These are phyloP conservation scores for Tylopilus subfusipes DNA, from an alignment of 768 basidiomycete genomes.

Conservation along the genomic window DNA sequence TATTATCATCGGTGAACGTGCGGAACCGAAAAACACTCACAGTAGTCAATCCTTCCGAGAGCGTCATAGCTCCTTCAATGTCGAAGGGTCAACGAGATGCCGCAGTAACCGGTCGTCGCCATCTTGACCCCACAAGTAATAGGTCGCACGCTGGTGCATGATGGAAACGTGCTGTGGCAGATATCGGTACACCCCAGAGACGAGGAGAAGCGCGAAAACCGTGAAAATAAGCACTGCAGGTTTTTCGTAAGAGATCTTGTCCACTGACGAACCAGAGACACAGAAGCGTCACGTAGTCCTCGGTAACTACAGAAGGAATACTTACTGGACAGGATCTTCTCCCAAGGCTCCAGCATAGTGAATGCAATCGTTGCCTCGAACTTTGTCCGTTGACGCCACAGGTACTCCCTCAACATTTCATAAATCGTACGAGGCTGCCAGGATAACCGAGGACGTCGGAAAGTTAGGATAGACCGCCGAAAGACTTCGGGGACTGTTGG, in stretches of 20 bases:
- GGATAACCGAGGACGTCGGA: background rate
- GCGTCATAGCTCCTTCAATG: slow-evolving; percentile 29
- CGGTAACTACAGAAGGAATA: slow-evolving; percentile 7
- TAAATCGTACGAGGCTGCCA: slow-evolving; percentile 8
- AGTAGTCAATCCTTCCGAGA: background rate
- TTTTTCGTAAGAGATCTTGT: slow-evolving; percentile 3
- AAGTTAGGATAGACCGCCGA: background rate
- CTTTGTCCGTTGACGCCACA: slow-evolving; percentile 31
- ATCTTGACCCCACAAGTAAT: slow-evolving; percentile 63
- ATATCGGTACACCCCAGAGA: slow-evolving; percentile 53
- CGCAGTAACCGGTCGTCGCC: slow-evolving; percentile 33
- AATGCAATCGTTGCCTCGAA: slow-evolving; percentile 57
- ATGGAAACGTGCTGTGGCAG: slow-evolving; percentile 56
- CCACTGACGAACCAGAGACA: background rate
- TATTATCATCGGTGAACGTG: slow-evolving; percentile 4
- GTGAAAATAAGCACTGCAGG: slow-evolving; percentile 42
- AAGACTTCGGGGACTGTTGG: background rate
- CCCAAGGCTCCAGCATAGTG: slow-evolving; percentile 67
- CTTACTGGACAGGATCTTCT: slow-evolving; percentile 59
- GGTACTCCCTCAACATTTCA: slow-evolving; percentile 30
- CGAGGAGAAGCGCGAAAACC: slow-evolving; percentile 42
- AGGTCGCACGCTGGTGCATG: slow-evolving; percentile 52
- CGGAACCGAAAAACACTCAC: slow-evolving; percentile 12
- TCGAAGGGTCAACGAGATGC: slow-evolving; percentile 27
- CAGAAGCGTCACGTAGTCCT: background rate